Base-by-base conservation (phyloP, 2,329 filamentous ascomycete genomes). In the Aspergillus neotritici region DNA sequence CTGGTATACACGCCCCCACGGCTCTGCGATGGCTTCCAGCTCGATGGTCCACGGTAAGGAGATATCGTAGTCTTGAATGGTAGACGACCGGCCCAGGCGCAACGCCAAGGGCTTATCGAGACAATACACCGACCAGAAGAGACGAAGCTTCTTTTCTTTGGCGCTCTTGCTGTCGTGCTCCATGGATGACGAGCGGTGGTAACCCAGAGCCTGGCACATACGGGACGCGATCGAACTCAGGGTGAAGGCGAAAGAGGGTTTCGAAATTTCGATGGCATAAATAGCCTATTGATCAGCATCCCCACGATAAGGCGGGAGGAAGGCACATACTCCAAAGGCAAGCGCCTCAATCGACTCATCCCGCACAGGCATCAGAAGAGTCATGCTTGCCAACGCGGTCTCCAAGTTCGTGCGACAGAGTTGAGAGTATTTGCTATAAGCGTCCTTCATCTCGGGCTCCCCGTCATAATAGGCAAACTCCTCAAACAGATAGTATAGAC, bases 171-270 rank as follows among this genome's bases (percentile, higher is more conserved):
- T 45, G 43, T 60, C 47, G 31, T 57, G 31, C 34, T 63, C 48
- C 56, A 63, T 55, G 21, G 62, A 53, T 4, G 53, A 51, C 9
- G 48, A 33, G 34, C 60, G 54, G 55, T 84, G 81, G 47, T 79
- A 82, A 3, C 81, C 81, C 4, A 83, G 73, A 0, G 76, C 77
- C 52, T 82, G 78, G 49, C 79, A 82, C 40, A 85, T 68, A 40
- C 77, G 73, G 10, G 76, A 75, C 0, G 80, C 81, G 13, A 74
- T 73, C 5, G 75, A 77, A 16, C 74, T 76, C 13, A 84, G 65
- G n/a, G 79, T 76, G 75, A 80, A 82, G n/a, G 78, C 78, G 3
- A 84, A 70, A 0, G 78, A 79, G 1, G 80, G 78, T 31, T 79
- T 77, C 3, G 79, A 80, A 11, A 76, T 70, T 48, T 84, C 80